Evolutionary conservation across 2,329 filamentous ascomycete genomes (phyloP).

Genomic region (Calonectria pauciramosa): DNA sequence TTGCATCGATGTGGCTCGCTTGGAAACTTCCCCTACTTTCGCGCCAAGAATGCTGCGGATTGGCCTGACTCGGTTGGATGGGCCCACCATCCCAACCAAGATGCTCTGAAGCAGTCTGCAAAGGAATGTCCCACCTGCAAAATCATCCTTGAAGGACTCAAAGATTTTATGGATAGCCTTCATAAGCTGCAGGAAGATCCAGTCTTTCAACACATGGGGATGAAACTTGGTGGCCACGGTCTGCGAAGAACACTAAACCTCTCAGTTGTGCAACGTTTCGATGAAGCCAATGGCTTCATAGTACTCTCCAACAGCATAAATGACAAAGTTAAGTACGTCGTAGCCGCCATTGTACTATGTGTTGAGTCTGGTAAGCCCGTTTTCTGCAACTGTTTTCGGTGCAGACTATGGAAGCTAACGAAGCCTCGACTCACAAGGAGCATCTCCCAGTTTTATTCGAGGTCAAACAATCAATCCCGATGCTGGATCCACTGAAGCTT

Average conservation of each 20-base stretch:
- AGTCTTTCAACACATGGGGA: neutral
- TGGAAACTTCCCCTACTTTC: neutral
- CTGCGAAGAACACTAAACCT: neutral
- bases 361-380: slow-evolving; percentile 1
- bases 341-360: slow-evolving; percentile 18
- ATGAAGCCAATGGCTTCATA: slow-evolving; percentile 20
- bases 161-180: neutral
- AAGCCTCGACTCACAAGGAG: neutral
- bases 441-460: neutral
- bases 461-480: neutral
- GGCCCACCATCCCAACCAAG: neutral
- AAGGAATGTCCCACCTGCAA: neutral
- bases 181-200: neutral
- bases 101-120: neutral
- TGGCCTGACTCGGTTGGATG: neutral
- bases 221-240: slow-evolving; percentile 4
- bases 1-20: too few relatives aligned
- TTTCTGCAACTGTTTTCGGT: too few relatives aligned
- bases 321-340: neutral
- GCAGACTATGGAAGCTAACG: too few relatives aligned
- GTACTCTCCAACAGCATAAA: neutral
- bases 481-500: neutral
- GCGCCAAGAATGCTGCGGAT: neutral
- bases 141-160: neutral
- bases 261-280: slow-evolving; percentile 11